These are phyloP conservation scores for Mortierella sp. DNA, from an alignment of 371 early-diverging fungal species.

Conservation along the genomic window DNA sequence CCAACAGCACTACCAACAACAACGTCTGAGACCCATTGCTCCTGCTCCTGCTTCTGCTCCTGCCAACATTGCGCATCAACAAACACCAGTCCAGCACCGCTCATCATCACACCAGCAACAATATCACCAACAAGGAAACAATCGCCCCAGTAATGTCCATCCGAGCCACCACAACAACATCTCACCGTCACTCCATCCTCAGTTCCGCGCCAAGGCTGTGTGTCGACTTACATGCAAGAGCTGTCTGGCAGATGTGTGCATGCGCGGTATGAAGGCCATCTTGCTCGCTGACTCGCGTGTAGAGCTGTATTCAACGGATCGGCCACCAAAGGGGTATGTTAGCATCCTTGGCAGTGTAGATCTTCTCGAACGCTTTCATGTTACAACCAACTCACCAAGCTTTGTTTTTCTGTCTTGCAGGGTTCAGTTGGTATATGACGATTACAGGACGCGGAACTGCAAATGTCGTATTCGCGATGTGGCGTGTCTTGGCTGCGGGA, in stretches of 20 bases:
- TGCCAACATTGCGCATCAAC: slow-evolving; percentile 10
- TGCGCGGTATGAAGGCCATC: slow-evolving; percentile 90
- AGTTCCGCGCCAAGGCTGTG: slow-evolving; percentile 69
- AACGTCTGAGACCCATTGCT: slow-evolving; percentile 13
- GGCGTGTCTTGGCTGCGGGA: slow-evolving; percentile 94
- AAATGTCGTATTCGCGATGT: slow-evolving; percentile 94
- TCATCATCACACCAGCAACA: slow-evolving; percentile 2
- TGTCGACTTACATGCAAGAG: slow-evolving; percentile 67
- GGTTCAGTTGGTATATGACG: slow-evolving; percentile 89
- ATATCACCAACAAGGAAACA: no score
- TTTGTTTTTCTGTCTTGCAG: slow-evolving; percentile 42
- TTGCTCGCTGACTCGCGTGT: slow-evolving; percentile 90
- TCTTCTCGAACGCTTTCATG: neutral
- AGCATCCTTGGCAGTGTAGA: neutral
- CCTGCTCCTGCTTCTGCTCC: slow-evolving; percentile 7
- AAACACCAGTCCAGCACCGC: slow-evolving; percentile 16
- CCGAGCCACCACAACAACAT: slow-evolving; percentile 20
- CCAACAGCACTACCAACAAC: slow-evolving; percentile 15
- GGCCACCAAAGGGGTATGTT: slow-evolving; percentile 80
- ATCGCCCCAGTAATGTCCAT: no score
- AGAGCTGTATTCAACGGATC: slow-evolving; percentile 88
- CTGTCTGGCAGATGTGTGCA: slow-evolving; percentile 70
- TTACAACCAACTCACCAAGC: neutral
- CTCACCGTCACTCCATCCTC: slow-evolving; percentile 48
- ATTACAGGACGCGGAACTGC: slow-evolving; percentile 93